Base-by-base conservation (phyloP, 2,329 filamentous ascomycete genomes). In the Alternaria tenuissima region DNA sequence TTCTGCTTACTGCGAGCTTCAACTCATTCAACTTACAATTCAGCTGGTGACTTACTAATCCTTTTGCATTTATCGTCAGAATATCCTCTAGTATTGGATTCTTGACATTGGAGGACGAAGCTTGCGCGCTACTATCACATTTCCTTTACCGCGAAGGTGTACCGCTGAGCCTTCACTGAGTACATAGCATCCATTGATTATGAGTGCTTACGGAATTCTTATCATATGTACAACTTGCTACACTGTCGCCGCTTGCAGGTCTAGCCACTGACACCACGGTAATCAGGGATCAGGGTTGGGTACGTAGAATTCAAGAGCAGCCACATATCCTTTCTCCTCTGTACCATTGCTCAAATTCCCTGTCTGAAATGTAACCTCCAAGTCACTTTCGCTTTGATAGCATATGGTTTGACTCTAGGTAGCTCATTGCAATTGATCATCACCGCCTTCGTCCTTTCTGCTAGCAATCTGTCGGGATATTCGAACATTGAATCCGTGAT, bases 271-370 rank as follows among this genome's bases (percentile, higher is more conserved):
- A 4, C 5, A 4, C 28, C 9, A 4, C 9, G 28, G 11, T 5
- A 0, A 30, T 30, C 5, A 30, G 28, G 1, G 9, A 11, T 30
- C 28, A 30, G 9, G 2, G 9, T 30, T 9, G 28, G 12, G 28
- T 11, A 30, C 28, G 28, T 5, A 30, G 11, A 5, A 2, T 30
- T 0, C 28, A 11, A 30, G 7, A 30, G 28, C 28, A 1, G 28
- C 9, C 28, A 5, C 11, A 30, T 5, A 30, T 30, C 28, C 11
- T 30, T 11, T 5, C 11, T 11, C 28, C 4, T 11, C 7, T 11
- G 28, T 11, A 4, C 2, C 2, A 11, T 0, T 0, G 4, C 28
- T 30, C 28, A 5, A 11, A 1, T 30, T 11, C 9, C 28, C 2
- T 30, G 5, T 5, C 3, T 11, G 9, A 1, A 1, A 18, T 38